Evolutionary conservation across 2,329 filamentous ascomycete genomes (phyloP).

Genomic region (Ploettnerulaceae sp.): DNA sequence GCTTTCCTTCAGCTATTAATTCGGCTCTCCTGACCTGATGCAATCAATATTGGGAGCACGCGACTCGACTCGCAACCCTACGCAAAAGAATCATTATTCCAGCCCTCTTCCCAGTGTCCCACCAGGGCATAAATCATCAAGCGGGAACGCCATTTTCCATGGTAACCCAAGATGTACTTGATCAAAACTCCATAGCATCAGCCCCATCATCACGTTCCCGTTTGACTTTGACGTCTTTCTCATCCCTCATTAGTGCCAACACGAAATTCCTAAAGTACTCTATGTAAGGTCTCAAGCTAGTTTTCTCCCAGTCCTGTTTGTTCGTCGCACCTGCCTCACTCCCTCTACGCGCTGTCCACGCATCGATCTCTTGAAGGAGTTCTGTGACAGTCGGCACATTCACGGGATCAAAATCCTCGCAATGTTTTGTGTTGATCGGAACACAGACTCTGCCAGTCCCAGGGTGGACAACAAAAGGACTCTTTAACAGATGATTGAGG

Average conservation of each 20-base stretch:
- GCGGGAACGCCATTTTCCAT: not conserved
- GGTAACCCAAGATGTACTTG: not conserved
- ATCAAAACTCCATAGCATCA: conserved; percentile 62
- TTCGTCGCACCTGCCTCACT: conserved; percentile 44
- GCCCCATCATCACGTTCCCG: conserved; percentile 43
- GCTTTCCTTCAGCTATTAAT: no score
- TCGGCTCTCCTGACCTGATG: no score
- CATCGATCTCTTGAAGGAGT: conserved; percentile 79
- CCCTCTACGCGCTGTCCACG: conserved; percentile 57
- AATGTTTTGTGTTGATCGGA: conserved; percentile 71
- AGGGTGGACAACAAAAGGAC: conserved; percentile 92
- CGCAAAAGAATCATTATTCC: no score
- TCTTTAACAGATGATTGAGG: conserved; percentile 95
- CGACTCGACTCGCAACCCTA: no score
- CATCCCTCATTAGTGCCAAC: conserved; percentile 70
- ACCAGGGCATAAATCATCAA: not conserved
- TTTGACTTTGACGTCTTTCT: conserved; percentile 49
- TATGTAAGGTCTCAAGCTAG: conserved; percentile 85
- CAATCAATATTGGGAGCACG: no score
- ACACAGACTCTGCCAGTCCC: conserved; percentile 93
- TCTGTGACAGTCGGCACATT: conserved; percentile 83
- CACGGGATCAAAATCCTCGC: conserved; percentile 83
- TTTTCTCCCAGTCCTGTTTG: conserved; percentile 92
- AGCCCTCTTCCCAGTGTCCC: no score
- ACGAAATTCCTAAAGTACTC: conserved; percentile 86